phyloP scores from a whole-genome alignment of 129 eudicot species.

The Flaveria bidentis region DNA sequence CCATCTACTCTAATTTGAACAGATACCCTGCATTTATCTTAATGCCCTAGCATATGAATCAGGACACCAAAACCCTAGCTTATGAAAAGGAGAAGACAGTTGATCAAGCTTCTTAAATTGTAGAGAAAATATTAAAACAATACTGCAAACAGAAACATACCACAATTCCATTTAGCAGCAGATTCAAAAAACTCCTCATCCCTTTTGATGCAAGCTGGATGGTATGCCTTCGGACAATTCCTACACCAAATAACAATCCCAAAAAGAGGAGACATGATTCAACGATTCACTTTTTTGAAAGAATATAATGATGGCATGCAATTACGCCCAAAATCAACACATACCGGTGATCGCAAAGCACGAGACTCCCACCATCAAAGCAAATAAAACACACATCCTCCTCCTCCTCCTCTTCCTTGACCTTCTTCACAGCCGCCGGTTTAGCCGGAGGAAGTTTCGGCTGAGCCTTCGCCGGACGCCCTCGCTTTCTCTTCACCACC shows the following conservation, averaged over 20 bases:
- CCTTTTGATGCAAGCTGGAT: constrained; percentile 80
- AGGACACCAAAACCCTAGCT: constrained; percentile 27
- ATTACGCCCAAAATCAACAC: constrained; percentile 14
- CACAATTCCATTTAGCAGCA: constrained; percentile 77
- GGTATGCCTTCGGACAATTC: constrained; percentile 94
- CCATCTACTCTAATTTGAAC: constrained; percentile 12
- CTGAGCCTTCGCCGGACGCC: constrained; percentile 67
- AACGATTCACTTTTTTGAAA: background rate
- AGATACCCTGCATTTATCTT: background rate
- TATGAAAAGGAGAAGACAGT: constrained; percentile 3
- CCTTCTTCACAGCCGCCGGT: constrained; percentile 43
- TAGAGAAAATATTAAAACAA: background rate
- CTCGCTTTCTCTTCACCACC: constrained; percentile 63
- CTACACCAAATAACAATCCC: constrained; percentile 41
- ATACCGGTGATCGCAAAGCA: constrained; percentile 90
- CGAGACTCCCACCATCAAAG: constrained; percentile 93
- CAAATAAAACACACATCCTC: constrained; percentile 97
- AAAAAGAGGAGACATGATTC: background rate
- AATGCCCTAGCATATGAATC: constrained; percentile 10
- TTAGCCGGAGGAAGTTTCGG: constrained; percentile 41
- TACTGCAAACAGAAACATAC: constrained; percentile 44
- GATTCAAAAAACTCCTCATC: constrained; percentile 80
- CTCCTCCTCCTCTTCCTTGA: constrained; percentile 51
- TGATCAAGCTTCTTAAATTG: background rate
- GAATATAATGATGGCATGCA: constrained; percentile 21